Conservation (phyloP, 2,329 filamentous ascomycete species). For the Graphium sp. region DNA sequence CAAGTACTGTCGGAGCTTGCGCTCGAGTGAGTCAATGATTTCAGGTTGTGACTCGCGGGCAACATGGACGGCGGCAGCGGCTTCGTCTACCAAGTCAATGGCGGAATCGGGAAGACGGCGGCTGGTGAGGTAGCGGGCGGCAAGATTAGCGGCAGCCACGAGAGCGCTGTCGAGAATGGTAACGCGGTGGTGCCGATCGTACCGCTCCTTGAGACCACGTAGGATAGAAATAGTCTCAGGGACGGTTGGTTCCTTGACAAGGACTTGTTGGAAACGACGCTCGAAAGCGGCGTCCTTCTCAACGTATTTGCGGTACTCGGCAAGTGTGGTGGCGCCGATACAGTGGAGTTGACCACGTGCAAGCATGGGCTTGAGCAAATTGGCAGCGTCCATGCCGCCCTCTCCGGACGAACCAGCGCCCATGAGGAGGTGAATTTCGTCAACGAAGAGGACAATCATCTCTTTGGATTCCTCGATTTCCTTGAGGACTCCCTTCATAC, state of each 20-base stretch:
- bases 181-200: conserved; percentile 96
- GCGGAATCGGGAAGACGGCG: conserved; percentile 88
- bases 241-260: conserved; percentile 87
- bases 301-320: conserved; percentile 96
- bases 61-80: conserved; percentile 88
- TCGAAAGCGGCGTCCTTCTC: conserved; percentile 98
- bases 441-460: conserved; percentile 94
- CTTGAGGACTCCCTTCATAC: conserved; percentile 97
- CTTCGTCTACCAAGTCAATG: conserved; percentile 91
- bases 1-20: conserved; percentile 75
- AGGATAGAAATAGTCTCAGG: conserved; percentile 90
- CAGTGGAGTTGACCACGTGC: conserved; percentile 93
- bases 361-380: conserved; percentile 94
- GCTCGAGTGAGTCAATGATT: conserved; percentile 84
- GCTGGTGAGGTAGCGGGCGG: conserved; percentile 81
- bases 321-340: conserved; percentile 88
- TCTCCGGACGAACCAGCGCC: conserved; percentile 88
- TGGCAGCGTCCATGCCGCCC: conserved; percentile 97
- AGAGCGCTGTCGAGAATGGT: conserved; percentile 90
- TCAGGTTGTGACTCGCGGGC: conserved; percentile 93
- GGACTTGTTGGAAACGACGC: conserved; percentile 92
- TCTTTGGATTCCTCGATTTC: conserved; percentile 91
- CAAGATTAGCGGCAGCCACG: conserved; percentile 78
- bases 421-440: conserved; percentile 98
- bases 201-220: conserved; percentile 94